These are phyloP conservation scores for Lactarius psammicola DNA, from an alignment of 768 basidiomycete genomes.

Conservation along the genomic window DNA sequence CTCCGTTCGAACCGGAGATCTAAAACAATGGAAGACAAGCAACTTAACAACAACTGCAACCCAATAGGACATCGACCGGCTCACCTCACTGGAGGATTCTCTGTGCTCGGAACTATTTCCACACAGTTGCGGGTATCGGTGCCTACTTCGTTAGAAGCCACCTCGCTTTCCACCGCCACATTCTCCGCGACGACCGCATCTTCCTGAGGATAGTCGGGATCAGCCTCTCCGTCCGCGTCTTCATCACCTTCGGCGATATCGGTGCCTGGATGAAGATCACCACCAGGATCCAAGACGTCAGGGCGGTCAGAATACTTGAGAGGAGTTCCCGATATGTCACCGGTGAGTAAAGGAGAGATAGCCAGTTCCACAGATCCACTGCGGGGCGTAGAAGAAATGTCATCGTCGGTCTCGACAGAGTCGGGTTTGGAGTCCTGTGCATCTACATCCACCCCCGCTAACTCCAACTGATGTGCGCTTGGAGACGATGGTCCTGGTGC, in stretches of 20 bases:
- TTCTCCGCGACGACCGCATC: background rate
- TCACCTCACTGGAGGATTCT: slow-evolving; percentile 13
- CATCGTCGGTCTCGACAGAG: background rate
- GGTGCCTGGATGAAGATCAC: background rate
- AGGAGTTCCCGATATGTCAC: background rate
- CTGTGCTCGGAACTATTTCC: background rate
- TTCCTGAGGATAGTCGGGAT: slow-evolving; percentile 24
- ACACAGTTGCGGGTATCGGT: background rate
- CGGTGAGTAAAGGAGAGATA: background rate
- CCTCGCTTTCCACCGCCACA: background rate
- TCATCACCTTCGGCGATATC: slow-evolving; percentile 10
- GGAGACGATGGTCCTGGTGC: background rate
- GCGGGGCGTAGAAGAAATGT: background rate
- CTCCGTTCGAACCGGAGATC: background rate
- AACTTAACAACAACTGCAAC: background rate
- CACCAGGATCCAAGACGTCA: background rate
- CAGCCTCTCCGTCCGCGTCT: slow-evolving; percentile 29
- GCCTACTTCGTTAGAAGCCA: background rate
- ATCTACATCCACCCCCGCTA: background rate
- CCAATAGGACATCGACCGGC: background rate
- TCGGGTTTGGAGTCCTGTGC: background rate
- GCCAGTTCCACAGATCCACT: background rate
- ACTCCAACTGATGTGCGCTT: background rate
- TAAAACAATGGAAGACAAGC: background rate
- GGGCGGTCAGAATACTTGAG: background rate